Evolutionary conservation across 345 rosid genomes (phyloP).

Genomic region (Brassica nigra): DNA sequence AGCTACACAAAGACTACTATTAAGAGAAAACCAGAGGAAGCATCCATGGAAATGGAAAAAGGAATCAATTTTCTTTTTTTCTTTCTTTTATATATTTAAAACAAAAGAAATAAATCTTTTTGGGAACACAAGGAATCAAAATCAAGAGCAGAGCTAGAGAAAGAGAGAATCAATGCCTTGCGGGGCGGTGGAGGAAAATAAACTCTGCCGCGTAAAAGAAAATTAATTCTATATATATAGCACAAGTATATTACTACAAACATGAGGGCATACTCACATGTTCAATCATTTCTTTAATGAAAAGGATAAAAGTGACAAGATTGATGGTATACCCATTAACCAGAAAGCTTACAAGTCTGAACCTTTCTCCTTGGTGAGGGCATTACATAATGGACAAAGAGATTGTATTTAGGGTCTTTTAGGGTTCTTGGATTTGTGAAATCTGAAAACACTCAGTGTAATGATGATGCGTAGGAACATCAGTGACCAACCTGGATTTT

Average conservation of each 20-base stretch:
- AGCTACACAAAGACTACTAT: constrained; percentile 33
- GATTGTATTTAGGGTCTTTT: neutral
- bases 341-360: constrained; percentile 8
- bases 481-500: constrained; percentile 36
- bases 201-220: neutral
- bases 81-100: neutral
- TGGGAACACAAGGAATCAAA: neutral
- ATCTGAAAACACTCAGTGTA: constrained; percentile 31
- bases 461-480: constrained; percentile 33
- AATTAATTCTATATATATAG: neutral
- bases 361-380: no score
- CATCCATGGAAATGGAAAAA: neutral
- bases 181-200: constrained; percentile 34
- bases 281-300: constrained; percentile 31
- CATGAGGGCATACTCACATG: constrained; percentile 7
- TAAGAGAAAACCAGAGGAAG: constrained; percentile 13
- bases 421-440: constrained; percentile 38
- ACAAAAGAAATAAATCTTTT: neutral
- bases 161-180: constrained; percentile 40
- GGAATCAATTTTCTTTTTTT: neutral
- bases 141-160: constrained; percentile 1
- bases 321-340: constrained; percentile 26
- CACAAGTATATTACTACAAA: constrained; percentile 29
- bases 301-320: constrained; percentile 24
- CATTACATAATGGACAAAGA: no score